Conservation (phyloP, 306 rosid species). For the Cucumis sativus region DNA sequence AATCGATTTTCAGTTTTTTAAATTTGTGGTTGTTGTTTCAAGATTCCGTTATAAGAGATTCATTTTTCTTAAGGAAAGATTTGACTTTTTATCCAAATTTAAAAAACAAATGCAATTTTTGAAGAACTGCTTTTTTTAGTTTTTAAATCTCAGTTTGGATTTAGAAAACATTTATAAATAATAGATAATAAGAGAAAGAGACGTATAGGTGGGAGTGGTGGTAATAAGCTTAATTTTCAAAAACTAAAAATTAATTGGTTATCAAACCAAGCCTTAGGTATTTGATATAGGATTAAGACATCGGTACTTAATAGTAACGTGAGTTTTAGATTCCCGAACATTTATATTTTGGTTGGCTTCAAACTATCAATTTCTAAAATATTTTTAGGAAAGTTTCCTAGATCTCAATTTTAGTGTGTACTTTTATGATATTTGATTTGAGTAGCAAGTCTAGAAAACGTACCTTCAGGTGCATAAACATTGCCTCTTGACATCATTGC, state of each 20-base stretch:
- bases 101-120: no score
- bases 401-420: neutral
- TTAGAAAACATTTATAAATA: neutral
- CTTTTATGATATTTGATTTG: neutral
- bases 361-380: neutral
- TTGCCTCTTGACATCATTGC: conserved; percentile 89
- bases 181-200: no score
- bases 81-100: neutral
- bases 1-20: no score
- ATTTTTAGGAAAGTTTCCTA: neutral
- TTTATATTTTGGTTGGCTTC: neutral
- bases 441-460: neutral
- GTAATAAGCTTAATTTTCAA: no score
- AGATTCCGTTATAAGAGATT: no score
- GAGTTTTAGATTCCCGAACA: neutral
- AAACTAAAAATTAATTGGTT: no score
- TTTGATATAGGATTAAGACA: no score
- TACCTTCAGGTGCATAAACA: conserved; percentile 76
- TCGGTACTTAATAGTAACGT: neutral
- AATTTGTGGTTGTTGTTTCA: neutral
- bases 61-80: neutral
- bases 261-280: no score
- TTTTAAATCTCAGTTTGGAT: no score
- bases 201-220: neutral
- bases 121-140: neutral